Conservation (phyloP, 2,329 filamentous ascomycete species). For the Epichloe gansuensis region DNA sequence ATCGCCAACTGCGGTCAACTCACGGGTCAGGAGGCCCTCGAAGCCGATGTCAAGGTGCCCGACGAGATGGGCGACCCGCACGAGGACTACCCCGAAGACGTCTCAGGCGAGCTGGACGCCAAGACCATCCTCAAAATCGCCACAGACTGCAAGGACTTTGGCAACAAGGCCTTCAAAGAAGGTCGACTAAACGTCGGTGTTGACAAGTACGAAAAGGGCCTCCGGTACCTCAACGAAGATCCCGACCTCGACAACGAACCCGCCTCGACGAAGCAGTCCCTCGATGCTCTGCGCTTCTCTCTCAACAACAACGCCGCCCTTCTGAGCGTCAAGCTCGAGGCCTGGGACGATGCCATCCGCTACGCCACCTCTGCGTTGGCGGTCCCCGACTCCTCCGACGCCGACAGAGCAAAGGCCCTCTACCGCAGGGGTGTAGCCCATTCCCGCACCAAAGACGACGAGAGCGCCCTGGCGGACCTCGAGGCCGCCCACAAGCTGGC, state of each 20-base stretch:
- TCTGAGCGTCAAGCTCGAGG: constrained; percentile 67
- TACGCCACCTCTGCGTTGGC: constrained; percentile 64
- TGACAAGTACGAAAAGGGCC: constrained; percentile 87
- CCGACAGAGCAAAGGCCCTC: constrained; percentile 79
- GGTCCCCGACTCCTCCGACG: constrained; percentile 50
- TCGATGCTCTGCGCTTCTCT: constrained; percentile 67
- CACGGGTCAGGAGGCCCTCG: constrained; percentile 53
- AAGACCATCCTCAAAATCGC: constrained; percentile 66
- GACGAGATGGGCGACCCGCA: constrained; percentile 82
- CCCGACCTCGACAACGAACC: constrained; percentile 62
- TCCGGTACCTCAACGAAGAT: constrained; percentile 82
- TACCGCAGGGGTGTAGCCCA: constrained; percentile 74
- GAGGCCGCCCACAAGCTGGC: constrained; percentile 62
- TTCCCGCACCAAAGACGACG: constrained; percentile 71
- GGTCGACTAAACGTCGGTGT: constrained; percentile 59
- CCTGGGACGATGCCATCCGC: constrained; percentile 57
- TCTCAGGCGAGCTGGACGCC: constrained; percentile 49
- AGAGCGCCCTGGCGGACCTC: constrained; percentile 63
- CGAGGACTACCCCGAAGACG: constrained; percentile 93
- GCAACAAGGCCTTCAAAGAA: constrained; percentile 84
- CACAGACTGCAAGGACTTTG: constrained; percentile 75
- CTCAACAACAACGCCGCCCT: constrained; percentile 84
- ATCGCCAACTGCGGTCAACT: constrained; percentile 84
- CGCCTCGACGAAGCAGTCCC: constrained; percentile 50
- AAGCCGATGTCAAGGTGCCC: constrained; percentile 54